Percentiles rank a stretch among this genome's conserved stretches.
Conservation (phyloP, 805 yeast genomes). For the Ogataea methanolica region DNA sequence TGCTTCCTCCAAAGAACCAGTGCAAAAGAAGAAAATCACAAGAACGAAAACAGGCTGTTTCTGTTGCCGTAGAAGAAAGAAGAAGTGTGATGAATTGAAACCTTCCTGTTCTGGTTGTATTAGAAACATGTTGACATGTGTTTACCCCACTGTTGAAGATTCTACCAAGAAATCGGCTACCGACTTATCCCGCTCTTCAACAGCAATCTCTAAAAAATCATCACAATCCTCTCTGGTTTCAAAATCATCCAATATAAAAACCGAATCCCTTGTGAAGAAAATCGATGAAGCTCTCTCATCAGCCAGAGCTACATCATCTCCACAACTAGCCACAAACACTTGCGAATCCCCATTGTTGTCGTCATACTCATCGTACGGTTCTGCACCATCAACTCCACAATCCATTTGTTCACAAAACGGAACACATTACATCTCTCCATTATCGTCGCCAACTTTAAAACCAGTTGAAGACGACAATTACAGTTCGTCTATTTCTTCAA, state of each 20-base stretch:
- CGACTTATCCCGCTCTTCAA: neutral
- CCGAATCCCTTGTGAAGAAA: neutral
- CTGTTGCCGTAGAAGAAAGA: constrained; percentile 34
- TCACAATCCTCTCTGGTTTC: constrained; percentile 3
- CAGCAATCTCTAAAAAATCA: neutral
- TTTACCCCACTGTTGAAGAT: constrained; percentile 26
- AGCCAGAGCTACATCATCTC: no score
- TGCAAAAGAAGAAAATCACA: constrained; percentile 26
- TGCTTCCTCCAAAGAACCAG: neutral
- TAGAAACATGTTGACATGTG: constrained; percentile 30
- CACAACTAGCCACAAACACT: no score
- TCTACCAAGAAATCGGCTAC: constrained; percentile 5
- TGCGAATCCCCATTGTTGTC: no score
- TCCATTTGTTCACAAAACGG: neutral
- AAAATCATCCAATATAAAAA: neutral
- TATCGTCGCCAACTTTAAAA: constrained; percentile 23
- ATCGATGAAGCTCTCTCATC: constrained; percentile 1
- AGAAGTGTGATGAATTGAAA: constrained; percentile 33
- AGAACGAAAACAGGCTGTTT: constrained; percentile 36
- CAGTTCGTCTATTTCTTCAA: neutral
- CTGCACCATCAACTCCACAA: neutral
- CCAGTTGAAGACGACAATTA: constrained; percentile 5
- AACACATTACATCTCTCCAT: constrained; percentile 19
- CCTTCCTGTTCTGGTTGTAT: constrained; percentile 33
- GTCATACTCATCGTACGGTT: no score